Percentiles rank a stretch among this genome's conserved stretches.
Evolutionary conservation across 2,329 filamentous ascomycete genomes (phyloP).

Genomic region (Hawksworthiomyces lignivorus): DNA sequence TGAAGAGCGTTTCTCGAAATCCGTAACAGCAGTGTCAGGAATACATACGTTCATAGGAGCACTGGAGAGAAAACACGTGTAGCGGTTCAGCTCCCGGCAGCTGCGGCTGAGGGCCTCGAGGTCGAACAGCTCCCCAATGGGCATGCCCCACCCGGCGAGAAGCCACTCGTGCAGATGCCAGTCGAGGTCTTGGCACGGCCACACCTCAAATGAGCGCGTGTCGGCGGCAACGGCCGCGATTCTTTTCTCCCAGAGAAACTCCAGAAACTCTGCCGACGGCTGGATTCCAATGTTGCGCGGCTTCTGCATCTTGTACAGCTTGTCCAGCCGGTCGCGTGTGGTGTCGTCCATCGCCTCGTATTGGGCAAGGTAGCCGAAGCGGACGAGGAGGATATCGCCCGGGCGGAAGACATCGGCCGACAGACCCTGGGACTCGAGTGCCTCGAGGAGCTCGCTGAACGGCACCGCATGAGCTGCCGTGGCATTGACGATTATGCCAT

Average conservation of each 20-base stretch:
- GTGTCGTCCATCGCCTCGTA: too few relatives aligned
- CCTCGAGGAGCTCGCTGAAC: too few relatives aligned
- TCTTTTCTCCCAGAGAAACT: conserved; percentile 38
- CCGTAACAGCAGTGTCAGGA: too few relatives aligned
- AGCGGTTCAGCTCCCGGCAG: conserved; percentile 24
- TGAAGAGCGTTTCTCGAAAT: too few relatives aligned
- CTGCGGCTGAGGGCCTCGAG: conserved; percentile 27
- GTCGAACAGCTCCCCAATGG: conserved; percentile 36
- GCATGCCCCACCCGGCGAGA: conserved; percentile 15
- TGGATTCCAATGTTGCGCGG: conserved; percentile 29
- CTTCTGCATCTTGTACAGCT: not conserved
- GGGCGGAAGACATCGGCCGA: too few relatives aligned
- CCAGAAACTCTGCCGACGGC: conserved; percentile 24
- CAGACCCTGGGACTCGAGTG: too few relatives aligned
- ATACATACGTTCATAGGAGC: conserved; percentile 11
- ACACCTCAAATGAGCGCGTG: conserved; percentile 34
- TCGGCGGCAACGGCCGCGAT: conserved; percentile 38
- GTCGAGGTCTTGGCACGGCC: conserved; percentile 18
- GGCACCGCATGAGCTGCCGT: too few relatives aligned
- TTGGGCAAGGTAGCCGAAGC: too few relatives aligned
- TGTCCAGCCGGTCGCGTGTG: too few relatives aligned
- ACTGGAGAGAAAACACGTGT: conserved; percentile 18
- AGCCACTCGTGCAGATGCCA: conserved; percentile 14
- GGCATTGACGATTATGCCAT: too few relatives aligned
- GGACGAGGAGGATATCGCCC: too few relatives aligned